Evolutionary conservation across 306 rosid genomes (phyloP).

Genomic region (Begonia masoniana): DNA sequence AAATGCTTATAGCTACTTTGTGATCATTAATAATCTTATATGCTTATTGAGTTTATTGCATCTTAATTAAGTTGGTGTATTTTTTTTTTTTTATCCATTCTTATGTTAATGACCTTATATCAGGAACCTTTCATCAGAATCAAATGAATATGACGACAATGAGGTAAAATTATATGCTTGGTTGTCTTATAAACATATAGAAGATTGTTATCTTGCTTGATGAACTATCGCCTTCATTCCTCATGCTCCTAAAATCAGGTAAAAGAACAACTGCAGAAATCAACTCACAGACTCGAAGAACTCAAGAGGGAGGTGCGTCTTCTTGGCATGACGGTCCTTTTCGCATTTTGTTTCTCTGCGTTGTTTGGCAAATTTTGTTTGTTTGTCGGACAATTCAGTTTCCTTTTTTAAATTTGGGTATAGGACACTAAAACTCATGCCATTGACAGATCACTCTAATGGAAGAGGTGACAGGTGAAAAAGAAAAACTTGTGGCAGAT

Average conservation of each 20-base stretch:
- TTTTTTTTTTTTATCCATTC: no score
- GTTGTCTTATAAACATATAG: no score
- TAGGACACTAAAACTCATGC: constrained; percentile 12
- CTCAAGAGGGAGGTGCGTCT: constrained; percentile 65
- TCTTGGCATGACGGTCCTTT: neutral
- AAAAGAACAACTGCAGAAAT: constrained; percentile 48
- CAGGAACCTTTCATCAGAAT: constrained; percentile 41
- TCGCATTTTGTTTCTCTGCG: neutral
- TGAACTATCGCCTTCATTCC: constrained; percentile 4
- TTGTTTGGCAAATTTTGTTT: neutral
- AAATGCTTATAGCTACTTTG: no score
- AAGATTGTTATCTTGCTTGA: no score
- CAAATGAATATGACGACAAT: constrained; percentile 24
- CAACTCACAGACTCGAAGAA: constrained; percentile 38
- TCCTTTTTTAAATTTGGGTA: neutral
- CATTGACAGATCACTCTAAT: constrained; percentile 42
- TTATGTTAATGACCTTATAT: neutral
- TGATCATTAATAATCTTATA: no score
- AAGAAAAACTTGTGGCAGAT: constrained; percentile 24
- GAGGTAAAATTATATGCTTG: constrained; percentile 25
- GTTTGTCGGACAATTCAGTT: constrained; percentile 4
- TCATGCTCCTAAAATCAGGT: constrained; percentile 23
- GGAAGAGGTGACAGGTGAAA: constrained; percentile 38
- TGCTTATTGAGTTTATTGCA: no score
- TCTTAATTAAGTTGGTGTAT: no score